These are phyloP conservation scores for Ogataea ramenticola DNA, from an alignment of 805 yeast genomes.

Conservation along the genomic window DNA sequence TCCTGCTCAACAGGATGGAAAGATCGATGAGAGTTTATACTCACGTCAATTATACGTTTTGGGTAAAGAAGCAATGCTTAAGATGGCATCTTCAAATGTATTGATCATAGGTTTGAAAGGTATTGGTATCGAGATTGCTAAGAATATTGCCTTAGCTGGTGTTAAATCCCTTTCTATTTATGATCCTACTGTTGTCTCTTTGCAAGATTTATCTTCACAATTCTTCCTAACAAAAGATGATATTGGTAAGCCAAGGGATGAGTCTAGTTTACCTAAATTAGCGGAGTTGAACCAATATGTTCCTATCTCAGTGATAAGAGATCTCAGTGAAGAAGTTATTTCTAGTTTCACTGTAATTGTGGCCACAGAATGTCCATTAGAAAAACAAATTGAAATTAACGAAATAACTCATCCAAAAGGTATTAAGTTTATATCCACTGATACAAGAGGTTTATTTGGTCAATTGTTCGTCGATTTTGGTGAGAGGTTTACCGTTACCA, in stretches of 20 bases:
- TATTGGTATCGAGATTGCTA: slow-evolving; percentile 92
- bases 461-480: slow-evolving; percentile 89
- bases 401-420: slow-evolving; percentile 63
- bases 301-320: slow-evolving; percentile 63
- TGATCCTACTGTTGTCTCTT: slow-evolving; percentile 64
- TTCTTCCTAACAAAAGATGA: slow-evolving; percentile 71
- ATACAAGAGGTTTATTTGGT: slow-evolving; percentile 84
- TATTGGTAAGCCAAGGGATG: slow-evolving; percentile 73
- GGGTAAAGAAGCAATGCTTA: slow-evolving; percentile 97
- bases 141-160: slow-evolving; percentile 94
- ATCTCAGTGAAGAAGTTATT: slow-evolving; percentile 48
- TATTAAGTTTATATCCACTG: slow-evolving; percentile 77
- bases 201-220: slow-evolving; percentile 81
- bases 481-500: slow-evolving; percentile 66
- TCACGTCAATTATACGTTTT: slow-evolving; percentile 94
- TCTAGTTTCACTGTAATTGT: slow-evolving; percentile 69
- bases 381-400: slow-evolving; percentile 70
- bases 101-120: slow-evolving; percentile 87
- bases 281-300: slow-evolving; percentile 87
- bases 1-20: slow-evolving; percentile 26
- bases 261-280: slow-evolving; percentile 56
- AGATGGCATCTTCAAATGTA: slow-evolving; percentile 93
- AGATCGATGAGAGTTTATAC: slow-evolving; percentile 89
- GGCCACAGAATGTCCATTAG: slow-evolving; percentile 69
- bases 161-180: slow-evolving; percentile 83